Evolutionary conservation across 2,329 filamentous ascomycete genomes (phyloP).

Genomic region (Curvularia lunata): DNA sequence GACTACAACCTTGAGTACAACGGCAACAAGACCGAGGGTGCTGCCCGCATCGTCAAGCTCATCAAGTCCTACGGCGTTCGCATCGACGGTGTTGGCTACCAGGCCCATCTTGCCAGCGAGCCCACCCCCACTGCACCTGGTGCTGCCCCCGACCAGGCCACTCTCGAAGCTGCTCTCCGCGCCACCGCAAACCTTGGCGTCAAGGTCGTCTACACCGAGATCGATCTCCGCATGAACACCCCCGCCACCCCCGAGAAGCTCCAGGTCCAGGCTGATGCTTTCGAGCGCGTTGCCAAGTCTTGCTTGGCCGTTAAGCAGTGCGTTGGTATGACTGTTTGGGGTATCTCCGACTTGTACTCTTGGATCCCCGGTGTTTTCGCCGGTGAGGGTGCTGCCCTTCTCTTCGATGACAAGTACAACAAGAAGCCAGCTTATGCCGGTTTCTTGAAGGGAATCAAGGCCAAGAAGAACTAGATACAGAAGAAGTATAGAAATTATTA

Average conservation of each 20-base stretch:
- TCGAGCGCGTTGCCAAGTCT: constrained; percentile 48
- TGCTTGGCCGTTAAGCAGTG: constrained; percentile 49
- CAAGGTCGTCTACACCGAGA: constrained; percentile 67
- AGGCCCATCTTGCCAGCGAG: constrained; percentile 63
- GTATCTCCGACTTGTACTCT: constrained; percentile 51
- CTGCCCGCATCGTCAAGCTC: constrained; percentile 47
- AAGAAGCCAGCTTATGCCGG: constrained; percentile 49
- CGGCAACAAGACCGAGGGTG: constrained; percentile 52
- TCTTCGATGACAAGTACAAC: constrained; percentile 42
- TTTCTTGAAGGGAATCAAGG: constrained; percentile 36
- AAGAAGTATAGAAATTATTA: too few species aligned
- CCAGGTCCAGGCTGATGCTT: constrained; percentile 58
- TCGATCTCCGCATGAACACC: constrained; percentile 62
- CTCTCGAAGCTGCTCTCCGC: constrained; percentile 57
- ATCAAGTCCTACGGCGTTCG: constrained; percentile 52
- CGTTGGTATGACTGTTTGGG: constrained; percentile 57
- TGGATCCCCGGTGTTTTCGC: constrained; percentile 50
- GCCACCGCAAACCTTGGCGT: constrained; percentile 61
- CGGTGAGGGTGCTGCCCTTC: constrained; percentile 46
- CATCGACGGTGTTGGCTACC: constrained; percentile 69
- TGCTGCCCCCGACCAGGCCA: constrained; percentile 54
- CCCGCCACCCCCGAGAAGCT: constrained; percentile 54
- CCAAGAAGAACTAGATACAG: constrained; percentile 17
- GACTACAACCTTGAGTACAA: constrained; percentile 69
- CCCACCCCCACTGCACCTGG: constrained; percentile 55